Evolutionary conservation across 306 rosid genomes (phyloP), one percentile per base, ranked within the genome.

Genomic region (Dalbergia cultrata): DNA sequence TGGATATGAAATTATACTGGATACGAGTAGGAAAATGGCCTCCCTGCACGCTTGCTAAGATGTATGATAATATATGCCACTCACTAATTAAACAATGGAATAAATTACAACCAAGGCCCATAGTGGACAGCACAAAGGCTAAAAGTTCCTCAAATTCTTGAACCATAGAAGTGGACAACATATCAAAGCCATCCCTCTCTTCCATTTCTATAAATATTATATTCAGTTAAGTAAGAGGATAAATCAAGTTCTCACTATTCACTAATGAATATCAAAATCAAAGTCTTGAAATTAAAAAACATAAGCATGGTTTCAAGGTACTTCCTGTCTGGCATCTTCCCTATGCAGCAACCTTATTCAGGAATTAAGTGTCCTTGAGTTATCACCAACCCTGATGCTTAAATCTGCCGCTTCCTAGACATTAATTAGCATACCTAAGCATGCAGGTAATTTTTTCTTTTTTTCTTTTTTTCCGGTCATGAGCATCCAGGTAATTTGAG

Each of bases 331-430:
- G 84, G 81, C 83, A 83, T 78, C 68, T 79, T 59, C 76, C 73
- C 76, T 64, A 82, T 82, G 77, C 47, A 61, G 62, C 61, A 77
- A 43, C 22, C 75, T 77, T 77, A 50, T 39, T 67, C 35, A 26
- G 62, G 4, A 83, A 68, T 70, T 78, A 56, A 37, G 26, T 68
- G 56, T 79, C 77, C 58, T 69, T 75, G 22, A 34, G 17, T 72
- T 37, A 56, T 44, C 26, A 57, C 45, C 33, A 9, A 18, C 77
- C 73, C 57, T 45, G 21, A 86, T 88, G 85, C 93, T 88, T 86
- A 16, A 70, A 74, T 79, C 35, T 76, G 86, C 87, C 79, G 88
- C 86, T 72, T 78, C 87, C 87, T 53, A 60, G 35, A 78, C 83
- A 86, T 39, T 80, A 59, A 69, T 64, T 74, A 31, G 11, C 68